A percentile compares a stretch with the other conserved stretches of the same genome.
Conservation (phyloP, 1,284 basidiomycete species). For the Ceratobasidium sp. region DNA sequence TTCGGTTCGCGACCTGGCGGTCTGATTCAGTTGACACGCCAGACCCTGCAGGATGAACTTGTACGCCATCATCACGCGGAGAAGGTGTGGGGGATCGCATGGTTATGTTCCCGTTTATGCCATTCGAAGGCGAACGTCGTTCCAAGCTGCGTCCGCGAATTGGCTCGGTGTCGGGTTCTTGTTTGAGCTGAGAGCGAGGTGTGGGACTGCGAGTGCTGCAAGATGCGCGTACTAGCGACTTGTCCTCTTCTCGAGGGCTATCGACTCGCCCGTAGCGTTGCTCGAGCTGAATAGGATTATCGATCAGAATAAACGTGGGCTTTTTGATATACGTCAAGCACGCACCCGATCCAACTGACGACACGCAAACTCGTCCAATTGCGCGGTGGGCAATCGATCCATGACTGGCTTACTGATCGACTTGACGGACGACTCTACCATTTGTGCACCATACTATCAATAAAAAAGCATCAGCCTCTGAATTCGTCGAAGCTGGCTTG, state of each 20-base stretch:
- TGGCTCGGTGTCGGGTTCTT: slow-evolving; percentile 16
- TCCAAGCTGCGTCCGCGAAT: slow-evolving; percentile 36
- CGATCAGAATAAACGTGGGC: slow-evolving; percentile 38
- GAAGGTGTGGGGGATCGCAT: slow-evolving; percentile 42
- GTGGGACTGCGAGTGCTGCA: slow-evolving; percentile 28
- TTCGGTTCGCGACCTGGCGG: slow-evolving; percentile 66
- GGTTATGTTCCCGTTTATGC: slow-evolving; percentile 47
- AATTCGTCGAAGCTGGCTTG: neutral
- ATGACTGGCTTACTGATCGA: slow-evolving; percentile 87
- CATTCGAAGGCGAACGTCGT: slow-evolving; percentile 48
- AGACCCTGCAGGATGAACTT: slow-evolving; percentile 42
- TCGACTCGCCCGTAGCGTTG: slow-evolving; percentile 39
- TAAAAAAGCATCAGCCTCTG: slow-evolving; percentile 33
- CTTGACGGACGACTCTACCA: slow-evolving; percentile 87
- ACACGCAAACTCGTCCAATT: slow-evolving; percentile 89
- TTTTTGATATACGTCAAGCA: slow-evolving; percentile 47
- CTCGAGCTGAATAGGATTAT: slow-evolving; percentile 32
- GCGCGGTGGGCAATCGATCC: slow-evolving; percentile 76
- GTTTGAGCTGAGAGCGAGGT: slow-evolving; percentile 40
- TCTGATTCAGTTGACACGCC: slow-evolving; percentile 39
- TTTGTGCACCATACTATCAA: slow-evolving; percentile 82
- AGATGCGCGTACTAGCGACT: neutral
- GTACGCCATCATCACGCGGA: slow-evolving; percentile 36
- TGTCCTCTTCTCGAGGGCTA: slow-evolving; percentile 12
- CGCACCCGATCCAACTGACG: slow-evolving; percentile 82